phyloP scores from a whole-genome alignment of 1,284 basidiomycete species.

The Neonothopanus nambi region DNA sequence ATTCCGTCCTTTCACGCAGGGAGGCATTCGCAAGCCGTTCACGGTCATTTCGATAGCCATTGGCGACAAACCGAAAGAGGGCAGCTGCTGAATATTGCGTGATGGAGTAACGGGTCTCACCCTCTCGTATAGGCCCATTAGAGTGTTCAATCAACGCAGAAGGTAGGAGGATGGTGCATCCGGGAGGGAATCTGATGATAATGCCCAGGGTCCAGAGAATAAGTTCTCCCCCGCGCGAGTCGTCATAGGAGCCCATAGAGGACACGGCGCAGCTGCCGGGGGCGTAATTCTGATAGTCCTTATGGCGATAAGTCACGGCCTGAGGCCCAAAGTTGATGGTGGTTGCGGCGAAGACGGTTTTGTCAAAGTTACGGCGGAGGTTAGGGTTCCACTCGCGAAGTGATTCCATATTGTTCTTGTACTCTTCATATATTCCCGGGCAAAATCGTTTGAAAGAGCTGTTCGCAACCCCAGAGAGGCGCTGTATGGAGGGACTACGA shows the following conservation, averaged over 20 bases:
- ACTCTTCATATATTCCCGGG: background rate
- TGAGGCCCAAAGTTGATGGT: too few species aligned
- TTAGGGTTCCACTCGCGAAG: background rate
- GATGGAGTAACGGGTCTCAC: background rate
- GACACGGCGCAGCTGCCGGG: conserved; percentile 12
- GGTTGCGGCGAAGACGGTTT: background rate
- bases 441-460: background rate
- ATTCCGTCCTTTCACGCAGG: too few species aligned
- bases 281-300: conserved; percentile 3
- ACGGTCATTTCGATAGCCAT: background rate
- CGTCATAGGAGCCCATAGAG: conserved; percentile 5
- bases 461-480: background rate
- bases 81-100: conserved; percentile 4
- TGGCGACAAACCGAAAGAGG: background rate
- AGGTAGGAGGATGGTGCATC: conserved; percentile 8
- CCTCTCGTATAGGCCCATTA: conserved; percentile 7
- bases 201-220: conserved; percentile 10
- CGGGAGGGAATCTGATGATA: conserved; percentile 13
- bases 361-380: background rate
- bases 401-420: background rate
- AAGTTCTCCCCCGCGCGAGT: conserved; percentile 6
- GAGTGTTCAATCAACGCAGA: conserved; percentile 7
- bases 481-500: background rate
- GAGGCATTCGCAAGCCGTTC: background rate
- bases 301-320: background rate